phyloP scores from a whole-genome alignment of 768 basidiomycete genomes.

The Strobilomyces echinocephalus region DNA sequence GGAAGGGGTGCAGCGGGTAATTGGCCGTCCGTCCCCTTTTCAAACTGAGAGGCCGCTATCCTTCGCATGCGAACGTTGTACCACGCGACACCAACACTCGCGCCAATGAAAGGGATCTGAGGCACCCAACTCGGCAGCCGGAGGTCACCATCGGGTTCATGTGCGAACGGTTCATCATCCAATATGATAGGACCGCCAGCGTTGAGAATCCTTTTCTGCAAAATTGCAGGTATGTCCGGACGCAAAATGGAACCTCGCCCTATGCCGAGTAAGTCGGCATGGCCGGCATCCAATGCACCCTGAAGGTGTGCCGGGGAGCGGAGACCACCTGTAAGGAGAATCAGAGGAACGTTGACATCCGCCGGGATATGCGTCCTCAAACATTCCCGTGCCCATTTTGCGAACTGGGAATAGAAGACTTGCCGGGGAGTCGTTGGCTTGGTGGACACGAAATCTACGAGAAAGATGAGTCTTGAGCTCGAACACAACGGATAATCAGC shows the following conservation, averaged over 20 bases:
- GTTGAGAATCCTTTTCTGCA: constrained; percentile 21
- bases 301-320: constrained; percentile 52
- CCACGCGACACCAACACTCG: constrained; percentile 61
- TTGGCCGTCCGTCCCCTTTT: not conserved
- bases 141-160: constrained; percentile 33
- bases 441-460: constrained; percentile 41
- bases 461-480: not conserved
- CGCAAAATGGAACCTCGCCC: constrained; percentile 61
- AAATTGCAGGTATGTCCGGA: constrained; percentile 52
- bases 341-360: constrained; percentile 41
- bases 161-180: constrained; percentile 33
- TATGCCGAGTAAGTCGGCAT: constrained; percentile 75
- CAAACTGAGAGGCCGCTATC: constrained; percentile 33
- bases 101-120: constrained; percentile 59
- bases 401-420: constrained; percentile 69
- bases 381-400: constrained; percentile 47
- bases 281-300: constrained; percentile 45
- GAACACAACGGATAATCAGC: not conserved
- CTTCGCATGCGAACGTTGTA: constrained; percentile 56
- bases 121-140: constrained; percentile 31
- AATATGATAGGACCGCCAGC: constrained; percentile 13
- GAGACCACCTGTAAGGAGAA: constrained; percentile 81
- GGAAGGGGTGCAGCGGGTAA: constrained; percentile 2
- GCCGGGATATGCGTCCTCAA: constrained; percentile 34
- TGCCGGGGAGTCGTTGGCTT: constrained; percentile 43